Evolutionary conservation across 2,329 filamentous ascomycete genomes (phyloP), one percentile per base, ranked within the genome.

Genomic region (Penicillium sp.): DNA sequence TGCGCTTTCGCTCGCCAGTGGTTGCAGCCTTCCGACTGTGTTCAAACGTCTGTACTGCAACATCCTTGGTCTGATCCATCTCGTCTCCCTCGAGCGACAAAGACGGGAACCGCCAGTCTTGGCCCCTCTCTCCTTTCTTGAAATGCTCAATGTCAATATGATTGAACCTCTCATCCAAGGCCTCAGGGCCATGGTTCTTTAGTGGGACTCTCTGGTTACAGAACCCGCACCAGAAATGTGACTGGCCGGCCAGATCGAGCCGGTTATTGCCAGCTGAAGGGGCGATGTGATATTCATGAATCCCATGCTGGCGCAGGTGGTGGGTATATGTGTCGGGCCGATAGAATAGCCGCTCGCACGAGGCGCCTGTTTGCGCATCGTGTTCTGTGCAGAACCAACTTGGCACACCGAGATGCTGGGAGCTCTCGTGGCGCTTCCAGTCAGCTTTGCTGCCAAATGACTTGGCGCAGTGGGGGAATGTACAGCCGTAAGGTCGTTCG

Each of bases 401-500:
- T 66, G 92, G 87, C 6, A 83, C 72, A 56, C 88, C 84, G 58
- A 83, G 85, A 70, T 96, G 92, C 66, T 93, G 89, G 16, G 83
- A 85, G 61, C 85, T 88, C 68, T 97, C 93, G 67, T 97, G 92
- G 1, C 92, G 85, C 70, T 95, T 96, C 92, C 86, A 97, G 72
- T 97, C 92, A 57, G 91, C 92, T 69, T 96, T 96, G 72, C 89
- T 92, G n/a, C 92, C 92, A 63, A 96, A 96, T 0, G 70, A 79
- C 67, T 90, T 92, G 47, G 75, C 72, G 67, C 92, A 96, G 31
- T 76, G 74, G 9, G 79, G 73, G 61, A 86, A 89, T 0, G 91
- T 96, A 72, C 92, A 97, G 13, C 86, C 86, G 60, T 93, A 96
- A 0, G 91, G 92, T 61, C 85, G 86, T 8, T 84, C 81, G 70